Base-by-base conservation (phyloP, 805 yeast genomes). In the Ascoidea asiatica region DNA sequence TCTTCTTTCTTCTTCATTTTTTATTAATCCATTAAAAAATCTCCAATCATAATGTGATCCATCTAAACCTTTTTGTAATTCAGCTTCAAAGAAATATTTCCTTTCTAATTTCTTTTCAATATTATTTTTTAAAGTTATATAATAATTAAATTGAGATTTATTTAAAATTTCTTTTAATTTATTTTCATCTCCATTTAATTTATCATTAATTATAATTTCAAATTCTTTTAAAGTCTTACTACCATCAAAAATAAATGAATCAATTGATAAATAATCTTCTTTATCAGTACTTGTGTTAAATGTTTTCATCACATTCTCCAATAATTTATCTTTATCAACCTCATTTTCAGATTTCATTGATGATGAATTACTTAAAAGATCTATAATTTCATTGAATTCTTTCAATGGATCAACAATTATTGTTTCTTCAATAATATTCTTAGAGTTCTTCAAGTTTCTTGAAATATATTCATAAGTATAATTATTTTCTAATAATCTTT, bases 1-100 rank as follows among this genome's bases (percentile, higher is more conserved):
- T 15, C 18, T 38, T 18, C 47, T 23, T 33, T 47, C 45, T 53
- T 60, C 70, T 17, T 73, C 66, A 49, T 63, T 56, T 21, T 19
- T 5, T 54, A 65, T 60, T 43, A 59, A 60, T 54, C 77, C 79
- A 48, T 67, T 69, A 60, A 74, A 78, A 49, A 78, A 78, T 44
- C 81, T 58, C 65, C 69, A 70, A 54, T 78, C 84, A 49, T 74
- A 73, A 55, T 77, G 83, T 5, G 39, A 29, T 2, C 49, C 49
- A 39, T 33, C 42, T n/a, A n/a, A n/a, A n/a, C n/a, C n/a, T n/a
- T n/a, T n/a, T n/a, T n/a, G n/a, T n/a, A n/a, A n/a, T n/a, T n/a
- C n/a, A n/a, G n/a, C n/a, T n/a, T n/a, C n/a, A n/a, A n/a, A n/a
- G n/a, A n/a, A n/a, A n/a, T n/a, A n/a, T n/a, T n/a, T n/a, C n/a